Evolutionary conservation across 2,329 filamentous ascomycete genomes (phyloP).

Genomic region (Colletotrichum sojae): DNA sequence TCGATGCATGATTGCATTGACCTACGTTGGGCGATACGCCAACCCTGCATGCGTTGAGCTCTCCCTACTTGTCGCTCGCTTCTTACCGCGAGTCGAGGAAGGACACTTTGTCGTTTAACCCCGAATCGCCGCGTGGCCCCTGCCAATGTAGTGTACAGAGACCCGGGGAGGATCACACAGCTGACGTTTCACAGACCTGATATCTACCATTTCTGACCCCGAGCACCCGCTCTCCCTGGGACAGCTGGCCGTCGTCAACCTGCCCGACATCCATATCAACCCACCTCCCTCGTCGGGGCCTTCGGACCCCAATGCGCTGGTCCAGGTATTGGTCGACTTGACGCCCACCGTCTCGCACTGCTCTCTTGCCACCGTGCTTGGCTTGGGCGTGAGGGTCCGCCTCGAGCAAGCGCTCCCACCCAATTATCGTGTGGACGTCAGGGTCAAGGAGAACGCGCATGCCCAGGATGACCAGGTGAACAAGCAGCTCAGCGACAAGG

Average conservation of each 20-base stretch:
- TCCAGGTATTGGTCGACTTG: conserved; percentile 85
- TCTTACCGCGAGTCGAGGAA: neutral
- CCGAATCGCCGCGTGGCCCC: conserved; percentile 6
- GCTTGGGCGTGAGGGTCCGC: conserved; percentile 90
- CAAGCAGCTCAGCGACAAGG: conserved; percentile 97
- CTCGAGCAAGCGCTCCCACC: conserved; percentile 92
- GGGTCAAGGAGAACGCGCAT: conserved; percentile 97
- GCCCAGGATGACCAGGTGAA: conserved; percentile 95
- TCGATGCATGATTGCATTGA: conserved; percentile 23
- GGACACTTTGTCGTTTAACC: neutral
- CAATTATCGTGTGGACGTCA: conserved; percentile 91
- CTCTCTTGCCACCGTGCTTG: conserved; percentile 95
- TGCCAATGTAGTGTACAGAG: neutral
- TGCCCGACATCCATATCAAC: conserved; percentile 90
- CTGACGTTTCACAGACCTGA: conserved; percentile 77
- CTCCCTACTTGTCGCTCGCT: neutral
- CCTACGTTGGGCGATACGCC: conserved; percentile 2
- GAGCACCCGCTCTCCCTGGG: conserved; percentile 96
- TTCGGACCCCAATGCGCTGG: conserved; percentile 70
- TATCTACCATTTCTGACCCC: conserved; percentile 94
- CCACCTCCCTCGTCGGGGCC: conserved; percentile 73
- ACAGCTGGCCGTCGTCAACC: conserved; percentile 92
- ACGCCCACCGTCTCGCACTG: conserved; percentile 98
- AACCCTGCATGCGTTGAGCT: neutral
- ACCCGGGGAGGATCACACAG: conserved; percentile 43